A percentile compares a stretch with the other conserved stretches of the same genome.
Conservation (phyloP, 345 rosid genomes). For the Arabidopsis arenosa region DNA sequence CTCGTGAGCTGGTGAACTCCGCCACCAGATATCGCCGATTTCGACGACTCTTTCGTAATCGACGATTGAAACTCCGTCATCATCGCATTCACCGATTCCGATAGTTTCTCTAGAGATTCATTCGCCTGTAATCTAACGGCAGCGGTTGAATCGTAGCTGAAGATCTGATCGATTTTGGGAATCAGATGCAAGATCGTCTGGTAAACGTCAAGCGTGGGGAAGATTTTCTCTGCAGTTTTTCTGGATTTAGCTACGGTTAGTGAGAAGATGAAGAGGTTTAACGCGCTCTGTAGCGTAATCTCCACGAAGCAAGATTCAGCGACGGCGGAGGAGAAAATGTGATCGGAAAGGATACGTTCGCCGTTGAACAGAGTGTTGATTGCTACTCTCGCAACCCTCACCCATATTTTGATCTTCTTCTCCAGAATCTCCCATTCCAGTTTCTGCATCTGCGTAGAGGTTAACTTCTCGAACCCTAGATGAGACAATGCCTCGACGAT, state of each 20-base stretch:
- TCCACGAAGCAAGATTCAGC: constrained; percentile 67
- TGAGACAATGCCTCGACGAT: constrained; percentile 62
- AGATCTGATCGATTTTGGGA: constrained; percentile 66
- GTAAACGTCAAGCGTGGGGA: constrained; percentile 77
- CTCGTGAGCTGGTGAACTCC: constrained; percentile 87
- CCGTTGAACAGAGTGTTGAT: constrained; percentile 63
- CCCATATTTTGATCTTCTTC: constrained; percentile 63
- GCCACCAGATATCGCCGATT: constrained; percentile 65
- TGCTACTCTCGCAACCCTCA: constrained; percentile 53
- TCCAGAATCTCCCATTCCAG: constrained; percentile 77
- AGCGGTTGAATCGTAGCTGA: constrained; percentile 61
- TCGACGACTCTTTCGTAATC: constrained; percentile 67
- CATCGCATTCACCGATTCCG: constrained; percentile 60
- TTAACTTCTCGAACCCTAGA: constrained; percentile 63
- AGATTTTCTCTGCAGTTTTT: constrained; percentile 75
- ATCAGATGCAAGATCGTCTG: constrained; percentile 62
- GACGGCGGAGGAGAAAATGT: constrained; percentile 62
- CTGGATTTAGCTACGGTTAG: constrained; percentile 64
- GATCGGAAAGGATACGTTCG: constrained; percentile 71
- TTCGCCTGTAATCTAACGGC: constrained; percentile 57
- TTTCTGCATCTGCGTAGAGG: constrained; percentile 53
- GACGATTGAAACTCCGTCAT: constrained; percentile 68
- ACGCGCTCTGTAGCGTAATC: constrained; percentile 59
- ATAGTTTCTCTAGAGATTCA: constrained; percentile 59
- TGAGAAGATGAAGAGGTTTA: constrained; percentile 67